phyloP scores from a whole-genome alignment of 1,284 basidiomycete genomes.

The Sparassis latifolia region DNA sequence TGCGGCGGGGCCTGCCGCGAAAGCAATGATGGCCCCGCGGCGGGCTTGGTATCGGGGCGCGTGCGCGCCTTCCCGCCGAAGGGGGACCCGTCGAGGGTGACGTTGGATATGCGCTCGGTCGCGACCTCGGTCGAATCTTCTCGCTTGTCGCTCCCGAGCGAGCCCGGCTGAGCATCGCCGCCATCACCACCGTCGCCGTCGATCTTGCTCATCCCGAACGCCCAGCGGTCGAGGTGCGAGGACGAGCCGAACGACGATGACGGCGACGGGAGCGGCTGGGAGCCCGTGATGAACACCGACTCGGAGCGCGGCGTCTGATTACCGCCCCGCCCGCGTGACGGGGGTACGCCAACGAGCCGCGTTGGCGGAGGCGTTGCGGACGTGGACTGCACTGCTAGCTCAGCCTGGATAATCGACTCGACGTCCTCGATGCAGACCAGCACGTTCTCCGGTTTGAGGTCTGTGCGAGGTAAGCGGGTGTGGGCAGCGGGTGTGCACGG shows the following conservation, averaged over 20 bases:
- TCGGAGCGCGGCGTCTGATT: constrained; percentile 94
- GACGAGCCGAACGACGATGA: constrained; percentile 67
- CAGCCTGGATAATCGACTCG: constrained; percentile 86
- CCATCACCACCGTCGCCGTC: constrained; percentile 29
- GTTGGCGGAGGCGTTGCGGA: constrained; percentile 49
- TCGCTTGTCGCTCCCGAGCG: constrained; percentile 20
- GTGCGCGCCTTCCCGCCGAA: constrained; percentile 47
- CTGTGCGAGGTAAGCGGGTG: constrained; percentile 28
- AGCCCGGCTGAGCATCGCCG: constrained; percentile 19
- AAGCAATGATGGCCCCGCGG: constrained; percentile 70
- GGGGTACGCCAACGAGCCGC: constrained; percentile 91
- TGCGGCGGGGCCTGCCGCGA: constrained; percentile 63
- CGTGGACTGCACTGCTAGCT: constrained; percentile 56
- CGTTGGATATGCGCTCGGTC: constrained; percentile 57
- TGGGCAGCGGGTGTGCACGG: background rate
- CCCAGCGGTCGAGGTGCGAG: constrained; percentile 86
- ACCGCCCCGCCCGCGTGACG: constrained; percentile 91
- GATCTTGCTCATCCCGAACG: constrained; percentile 88
- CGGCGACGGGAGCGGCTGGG: constrained; percentile 85
- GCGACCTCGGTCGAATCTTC: constrained; percentile 40
- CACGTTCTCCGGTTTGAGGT: constrained; percentile 98
- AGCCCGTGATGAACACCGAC: constrained; percentile 87
- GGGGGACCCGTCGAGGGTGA: constrained; percentile 49
- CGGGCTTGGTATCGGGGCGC: constrained; percentile 27
- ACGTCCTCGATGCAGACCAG: constrained; percentile 97